Base-by-base conservation (phyloP, 2,329 filamentous ascomycete genomes). In the Diaporthe nobilis region DNA sequence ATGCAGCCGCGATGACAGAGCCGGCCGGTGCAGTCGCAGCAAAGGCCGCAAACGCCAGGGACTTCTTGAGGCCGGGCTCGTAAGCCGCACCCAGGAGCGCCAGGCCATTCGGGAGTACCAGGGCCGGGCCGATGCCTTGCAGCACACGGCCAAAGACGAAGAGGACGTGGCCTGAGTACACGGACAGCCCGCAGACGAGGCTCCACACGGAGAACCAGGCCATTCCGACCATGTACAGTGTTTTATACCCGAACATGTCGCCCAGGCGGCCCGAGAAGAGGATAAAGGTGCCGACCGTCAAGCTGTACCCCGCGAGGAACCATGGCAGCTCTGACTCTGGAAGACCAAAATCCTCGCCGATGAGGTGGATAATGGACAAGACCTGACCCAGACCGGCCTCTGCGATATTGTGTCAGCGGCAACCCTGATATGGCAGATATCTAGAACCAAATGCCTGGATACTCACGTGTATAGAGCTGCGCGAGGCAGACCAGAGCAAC, bases 61-160 rank as follows among this genome's bases (percentile, higher is more conserved):
- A 78, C 72, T 85, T 82, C 34, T 79, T 82, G 10, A 71, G 72
- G 0, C 83, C 83, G 0, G 81, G 80, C 2, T 83, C 80, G 77
- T 92, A 92, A 1, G 86, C 85, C 0, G 83, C 82, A 2, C 90
- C 89, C 12, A 92, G 80, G 17, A 92, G 83, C 3, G 89, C 90
- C 53, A 92, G 82, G 1, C 84, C 87, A 78, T 91, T 92, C 0
- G 90, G 90, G 22, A 92, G 81, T 44, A 87, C 78, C 63, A 92
- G 83, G 0, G 90, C 88, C 0, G 89, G 88, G 0, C 90, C 90
- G 55, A 90, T 86, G 2, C 88, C 87, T 76, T 90, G 87, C 10
- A 90, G 80, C 1, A 85, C 87, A n/a, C 88, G 85, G 44, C 84
- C 84, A 71, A 88, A 83, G 51, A 85, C 84, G 77, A 90, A 89